Conservation (phyloP, 2,329 filamentous ascomycete species). For the Aureobasidium sp. region DNA sequence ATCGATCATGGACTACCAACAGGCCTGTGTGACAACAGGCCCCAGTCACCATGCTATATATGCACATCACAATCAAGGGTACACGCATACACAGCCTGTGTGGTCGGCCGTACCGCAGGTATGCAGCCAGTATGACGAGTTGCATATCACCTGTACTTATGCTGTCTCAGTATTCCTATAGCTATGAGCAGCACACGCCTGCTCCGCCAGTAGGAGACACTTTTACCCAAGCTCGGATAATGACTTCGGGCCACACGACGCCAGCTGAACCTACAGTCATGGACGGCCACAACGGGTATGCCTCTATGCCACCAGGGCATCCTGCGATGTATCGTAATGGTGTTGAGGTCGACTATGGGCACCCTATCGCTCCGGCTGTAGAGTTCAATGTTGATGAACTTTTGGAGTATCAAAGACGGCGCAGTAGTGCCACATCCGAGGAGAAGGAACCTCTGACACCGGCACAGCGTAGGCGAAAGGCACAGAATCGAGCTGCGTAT, state of each 20-base stretch:
- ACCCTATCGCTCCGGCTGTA: not conserved
- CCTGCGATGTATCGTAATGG: not conserved
- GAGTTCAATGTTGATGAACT: conserved; percentile 14
- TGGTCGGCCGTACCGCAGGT: conserved; percentile 4
- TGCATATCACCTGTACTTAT: not conserved
- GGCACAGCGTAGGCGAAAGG: conserved; percentile 54
- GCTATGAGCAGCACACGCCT: not conserved
- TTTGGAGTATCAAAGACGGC: conserved; percentile 1
- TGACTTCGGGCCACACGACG: not conserved
- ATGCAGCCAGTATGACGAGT: not conserved
- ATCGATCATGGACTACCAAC: conserved; percentile 1
- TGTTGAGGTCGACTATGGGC: not conserved
- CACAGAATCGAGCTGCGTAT: conserved; percentile 67
- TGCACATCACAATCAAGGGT: conserved; percentile 4
- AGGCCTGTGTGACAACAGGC: not conserved
- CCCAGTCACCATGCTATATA: not conserved
- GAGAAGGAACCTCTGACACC: conserved; percentile 41
- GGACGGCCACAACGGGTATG: not conserved
- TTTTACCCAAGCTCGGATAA: not conserved
- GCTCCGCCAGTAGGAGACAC: not conserved
- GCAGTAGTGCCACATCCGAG: conserved; percentile 34
- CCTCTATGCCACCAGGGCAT: not conserved
- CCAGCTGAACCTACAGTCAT: not conserved
- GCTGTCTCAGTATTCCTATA: not conserved
- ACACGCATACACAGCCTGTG: not conserved